These are phyloP conservation scores for Cladophialophora carrionii DNA, from an alignment of 2,329 filamentous ascomycete genomes.

Conservation along the genomic window DNA sequence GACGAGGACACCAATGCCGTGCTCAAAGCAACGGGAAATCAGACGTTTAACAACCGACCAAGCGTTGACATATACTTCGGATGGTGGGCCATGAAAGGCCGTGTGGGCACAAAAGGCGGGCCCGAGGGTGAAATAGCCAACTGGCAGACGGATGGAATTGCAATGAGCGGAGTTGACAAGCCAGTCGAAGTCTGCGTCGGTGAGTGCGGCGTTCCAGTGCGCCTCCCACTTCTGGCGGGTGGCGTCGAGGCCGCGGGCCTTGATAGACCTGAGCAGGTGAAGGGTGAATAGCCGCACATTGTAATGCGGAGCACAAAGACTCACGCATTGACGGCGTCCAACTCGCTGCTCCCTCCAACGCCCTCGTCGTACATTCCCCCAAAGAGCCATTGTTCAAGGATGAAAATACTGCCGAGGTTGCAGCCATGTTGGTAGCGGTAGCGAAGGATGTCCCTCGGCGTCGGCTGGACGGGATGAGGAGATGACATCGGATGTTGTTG, in stretches of 20 bases:
- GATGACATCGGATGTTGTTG: background rate
- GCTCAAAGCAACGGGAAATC: conserved; percentile 49
- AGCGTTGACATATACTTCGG: conserved; percentile 56
- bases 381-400: conserved; percentile 63
- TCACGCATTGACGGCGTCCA: conserved; percentile 55
- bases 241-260: conserved; percentile 52
- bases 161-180: conserved; percentile 57
- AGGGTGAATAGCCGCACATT: background rate
- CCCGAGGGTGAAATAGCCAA: conserved; percentile 63
- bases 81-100: conserved; percentile 54
- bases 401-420: conserved; percentile 63
- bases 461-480: conserved; percentile 10
- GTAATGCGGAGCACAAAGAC: conserved; percentile 13
- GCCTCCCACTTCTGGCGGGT: conserved; percentile 57
- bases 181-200: conserved; percentile 58
- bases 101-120: conserved; percentile 56
- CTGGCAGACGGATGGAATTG: conserved; percentile 62
- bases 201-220: conserved; percentile 58
- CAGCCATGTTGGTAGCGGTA: conserved; percentile 65
- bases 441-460: conserved; percentile 44
- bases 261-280: conserved; percentile 45
- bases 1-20: conserved; percentile 60
- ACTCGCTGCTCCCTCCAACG: conserved; percentile 52
- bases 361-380: conserved; percentile 54
- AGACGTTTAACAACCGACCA: conserved; percentile 57